Base-by-base conservation (phyloP, 2,329 filamentous ascomycete species). In the Aspergillus bombycis region DNA sequence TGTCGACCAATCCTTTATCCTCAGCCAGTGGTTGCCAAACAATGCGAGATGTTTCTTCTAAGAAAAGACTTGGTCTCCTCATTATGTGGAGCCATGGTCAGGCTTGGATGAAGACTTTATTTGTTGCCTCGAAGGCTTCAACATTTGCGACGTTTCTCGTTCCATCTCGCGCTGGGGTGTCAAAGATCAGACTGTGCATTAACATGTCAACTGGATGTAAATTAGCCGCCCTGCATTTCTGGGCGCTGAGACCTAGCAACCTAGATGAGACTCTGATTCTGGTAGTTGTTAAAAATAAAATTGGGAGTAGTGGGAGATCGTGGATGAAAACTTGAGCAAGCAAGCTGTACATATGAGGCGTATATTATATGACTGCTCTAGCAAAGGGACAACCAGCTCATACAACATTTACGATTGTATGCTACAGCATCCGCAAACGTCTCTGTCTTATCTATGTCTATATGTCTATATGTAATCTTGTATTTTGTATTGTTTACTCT, bases 1-100 rank as follows among this genome's bases (percentile, higher is more conserved):
- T 64, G 53, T 63, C 48, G 65, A 58, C 74, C 73, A 75, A 73
- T 74, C 63, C 56, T 63, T 66, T 26, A 45, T 21, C 4, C 34
- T 26, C 26, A 23, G 38, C 30, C 8, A 21, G 41, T 23, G 45
- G 32, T 23, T n/a, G n/a, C 65, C 62, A 59, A 62, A 61, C 62
- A 61, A 54, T 14, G 32, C 12, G 28, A 21, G 43, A 19, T 36
- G 28, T 55, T 48, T 28, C 54, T n/a, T 30, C 58, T 60, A 60
- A 45, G 55, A 32, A 60, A 55, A 60, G 36, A 55, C 26, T n/a
- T 26, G 11, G 19, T 23, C 19, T 21, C 36, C 10, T n/a, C 32
- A 41, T 59, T n/a, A 28, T 50, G 12, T 59, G 46, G 34, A 50
- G 57, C 4, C 41, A 23, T 26, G 19, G 8, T 14, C 32, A 52